phyloP scores from a whole-genome alignment of 176 grass and related monocot species.

The Microstegium vimineum region DNA sequence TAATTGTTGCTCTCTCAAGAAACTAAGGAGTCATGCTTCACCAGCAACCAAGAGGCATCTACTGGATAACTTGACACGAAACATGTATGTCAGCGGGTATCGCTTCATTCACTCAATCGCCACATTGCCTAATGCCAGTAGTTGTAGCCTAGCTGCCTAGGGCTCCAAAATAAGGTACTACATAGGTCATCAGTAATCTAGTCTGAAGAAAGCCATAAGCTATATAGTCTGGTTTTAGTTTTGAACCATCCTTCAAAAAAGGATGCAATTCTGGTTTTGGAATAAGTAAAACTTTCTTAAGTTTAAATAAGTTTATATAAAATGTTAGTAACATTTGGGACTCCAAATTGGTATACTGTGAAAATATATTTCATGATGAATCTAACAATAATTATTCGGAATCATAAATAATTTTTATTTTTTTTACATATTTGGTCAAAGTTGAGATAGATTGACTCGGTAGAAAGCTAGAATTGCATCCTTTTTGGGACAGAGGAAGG shows the following conservation, averaged over 20 bases:
- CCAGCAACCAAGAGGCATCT: background rate
- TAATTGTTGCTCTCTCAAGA: background rate
- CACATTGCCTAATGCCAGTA: background rate
- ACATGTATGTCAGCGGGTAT: background rate
- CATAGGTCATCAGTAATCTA: background rate
- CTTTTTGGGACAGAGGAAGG: background rate
- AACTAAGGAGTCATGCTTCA: slow-evolving; percentile 5
- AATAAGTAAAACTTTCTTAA: background rate
- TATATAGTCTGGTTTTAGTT: background rate
- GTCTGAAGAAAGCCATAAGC: background rate
- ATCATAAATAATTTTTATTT: background rate
- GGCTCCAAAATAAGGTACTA: background rate
- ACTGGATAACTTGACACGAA: background rate
- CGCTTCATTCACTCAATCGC: background rate
- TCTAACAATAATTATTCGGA: background rate
- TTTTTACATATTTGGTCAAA: background rate
- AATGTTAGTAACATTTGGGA: background rate
- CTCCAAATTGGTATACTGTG: background rate
- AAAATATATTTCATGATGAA: background rate
- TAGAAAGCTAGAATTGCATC: background rate
- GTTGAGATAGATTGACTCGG: background rate
- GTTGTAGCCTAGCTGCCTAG: background rate
- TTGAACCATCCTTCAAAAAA: background rate
- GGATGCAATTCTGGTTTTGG: background rate
- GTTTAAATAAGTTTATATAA: background rate